Evolutionary conservation across 805 yeast genomes (phyloP), one percentile per base, ranked within the genome.

Genomic region (Metschnikowia similis): DNA sequence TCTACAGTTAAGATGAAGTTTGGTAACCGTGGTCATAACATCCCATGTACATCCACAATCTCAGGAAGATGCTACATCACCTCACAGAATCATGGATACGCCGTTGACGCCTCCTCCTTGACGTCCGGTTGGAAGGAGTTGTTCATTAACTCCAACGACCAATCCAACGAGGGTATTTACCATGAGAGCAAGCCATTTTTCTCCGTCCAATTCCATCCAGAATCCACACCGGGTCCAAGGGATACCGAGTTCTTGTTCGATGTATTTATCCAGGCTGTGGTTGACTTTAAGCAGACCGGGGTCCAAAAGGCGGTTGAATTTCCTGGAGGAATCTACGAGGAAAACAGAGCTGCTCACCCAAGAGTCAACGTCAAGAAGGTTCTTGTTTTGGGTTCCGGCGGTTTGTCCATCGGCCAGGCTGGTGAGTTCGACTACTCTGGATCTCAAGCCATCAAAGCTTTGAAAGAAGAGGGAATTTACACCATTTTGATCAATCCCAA

Each of bases 371-470:
- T 85, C 61, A 89, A 90, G 80, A 94, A 94, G 74, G 96, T 89
- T 45, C 81, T 90, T 58, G 92, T 90, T 51, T 81, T 94, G 63
- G 99, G 99, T 63, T 91, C 97, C 47, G 99, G 99, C 77, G 99
- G 99, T 68, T 79, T 94, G 63, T 88, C 96, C 49, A 94, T 94
- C 67, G 99, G 99, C 58, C 99, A 94, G 77, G 99, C 99, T 56
- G 99, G 99, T 72, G 99, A 94, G 74, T 94, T 94, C 65, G 99
- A 94, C 70, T 94, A 94, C 75, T 90, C 97, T 41, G 99, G 99
- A 65, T 89, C 97, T 49, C 99, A 94, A 75, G 99, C 99, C 52
- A 94, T 94, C 73, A 94, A 94, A 74, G 99, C 99, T 42, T 79
- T 94, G 73, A 92, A 89, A 71, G 97, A 94, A 76, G 98, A 91